Evolutionary conservation across 768 basidiomycete genomes (phyloP).

Genomic region (Tulasnella sp.): DNA sequence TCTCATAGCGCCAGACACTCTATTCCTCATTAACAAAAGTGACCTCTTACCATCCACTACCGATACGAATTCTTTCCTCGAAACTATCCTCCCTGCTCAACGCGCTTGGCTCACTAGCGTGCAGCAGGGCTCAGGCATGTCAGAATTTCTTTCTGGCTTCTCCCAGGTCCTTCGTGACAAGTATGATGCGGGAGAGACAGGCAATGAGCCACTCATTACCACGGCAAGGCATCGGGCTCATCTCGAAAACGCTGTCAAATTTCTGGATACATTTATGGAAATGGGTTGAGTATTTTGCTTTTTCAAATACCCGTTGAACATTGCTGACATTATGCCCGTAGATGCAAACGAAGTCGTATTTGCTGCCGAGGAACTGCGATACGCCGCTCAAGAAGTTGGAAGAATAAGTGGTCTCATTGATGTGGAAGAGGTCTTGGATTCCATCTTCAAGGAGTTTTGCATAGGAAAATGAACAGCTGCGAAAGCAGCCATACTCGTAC

Average conservation of each 20-base stretch:
- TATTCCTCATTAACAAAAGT: conserved; percentile 66
- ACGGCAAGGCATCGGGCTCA: conserved; percentile 69
- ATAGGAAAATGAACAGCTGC: conserved; percentile 52
- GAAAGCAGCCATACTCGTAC: no score
- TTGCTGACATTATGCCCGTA: no score
- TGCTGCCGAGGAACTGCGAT: conserved; percentile 77
- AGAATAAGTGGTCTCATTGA: conserved; percentile 70
- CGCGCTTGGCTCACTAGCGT: conserved; percentile 52
- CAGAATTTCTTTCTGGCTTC: conserved; percentile 47
- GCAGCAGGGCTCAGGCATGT: conserved; percentile 41
- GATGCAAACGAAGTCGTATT: conserved; percentile 61
- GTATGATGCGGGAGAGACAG: conserved; percentile 27
- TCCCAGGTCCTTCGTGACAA: conserved; percentile 36
- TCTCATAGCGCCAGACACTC: conserved; percentile 44
- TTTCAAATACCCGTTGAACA: no score
- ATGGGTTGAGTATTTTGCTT: conserved; percentile 28
- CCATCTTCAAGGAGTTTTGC: conserved; percentile 76
- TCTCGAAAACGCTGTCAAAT: conserved; percentile 48
- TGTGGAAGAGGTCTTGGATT: conserved; percentile 71
- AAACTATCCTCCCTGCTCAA: background rate
- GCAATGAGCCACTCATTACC: conserved; percentile 52
- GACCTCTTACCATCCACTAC: conserved; percentile 33
- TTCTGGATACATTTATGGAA: conserved; percentile 49
- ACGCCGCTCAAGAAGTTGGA: conserved; percentile 73
- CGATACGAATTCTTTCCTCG: no score